Conservation (phyloP, 2,329 filamentous ascomycete species). For the Cucurbitaria berberidis region DNA sequence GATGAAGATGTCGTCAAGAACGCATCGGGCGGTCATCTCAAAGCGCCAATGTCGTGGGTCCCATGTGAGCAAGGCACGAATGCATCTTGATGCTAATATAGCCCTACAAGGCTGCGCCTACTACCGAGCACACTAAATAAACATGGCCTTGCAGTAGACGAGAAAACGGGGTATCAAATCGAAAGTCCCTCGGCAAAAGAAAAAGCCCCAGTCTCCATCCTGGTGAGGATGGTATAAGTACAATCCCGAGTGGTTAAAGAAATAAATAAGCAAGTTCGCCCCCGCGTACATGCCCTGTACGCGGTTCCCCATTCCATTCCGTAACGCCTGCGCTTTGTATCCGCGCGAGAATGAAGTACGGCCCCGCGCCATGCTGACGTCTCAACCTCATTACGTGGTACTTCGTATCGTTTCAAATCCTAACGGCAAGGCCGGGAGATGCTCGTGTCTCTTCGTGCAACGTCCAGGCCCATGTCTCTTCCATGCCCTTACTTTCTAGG, state of each 20-base stretch:
- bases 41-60: not conserved
- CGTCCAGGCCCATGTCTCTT: slow-evolving; percentile 3
- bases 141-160: slow-evolving; percentile 5
- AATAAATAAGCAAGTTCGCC: slow-evolving; percentile 6
- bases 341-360: slow-evolving; percentile 15
- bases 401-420: slow-evolving; percentile 16
- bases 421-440: not conserved
- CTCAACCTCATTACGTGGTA: slow-evolving; percentile 34
- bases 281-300: slow-evolving; percentile 2
- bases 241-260: slow-evolving; percentile 6
- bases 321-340: slow-evolving; percentile 25
- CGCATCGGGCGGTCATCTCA: too few species aligned
- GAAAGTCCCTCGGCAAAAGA: slow-evolving; percentile 24
- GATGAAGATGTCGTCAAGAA: not conserved
- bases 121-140: not conserved
- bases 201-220: slow-evolving; percentile 1
- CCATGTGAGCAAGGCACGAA: not conserved
- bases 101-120: slow-evolving; percentile 9
- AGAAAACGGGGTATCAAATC: slow-evolving; percentile 40
- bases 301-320: slow-evolving; percentile 14
- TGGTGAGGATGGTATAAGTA: slow-evolving; percentile 1
- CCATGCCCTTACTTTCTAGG: slow-evolving; percentile 11
- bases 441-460: slow-evolving; percentile 7
- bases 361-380: slow-evolving; percentile 16
- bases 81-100: slow-evolving; percentile 16